Conservation (phyloP, 2,329 filamentous ascomycete genomes). For the Hymenoscyphus fructigenus region DNA sequence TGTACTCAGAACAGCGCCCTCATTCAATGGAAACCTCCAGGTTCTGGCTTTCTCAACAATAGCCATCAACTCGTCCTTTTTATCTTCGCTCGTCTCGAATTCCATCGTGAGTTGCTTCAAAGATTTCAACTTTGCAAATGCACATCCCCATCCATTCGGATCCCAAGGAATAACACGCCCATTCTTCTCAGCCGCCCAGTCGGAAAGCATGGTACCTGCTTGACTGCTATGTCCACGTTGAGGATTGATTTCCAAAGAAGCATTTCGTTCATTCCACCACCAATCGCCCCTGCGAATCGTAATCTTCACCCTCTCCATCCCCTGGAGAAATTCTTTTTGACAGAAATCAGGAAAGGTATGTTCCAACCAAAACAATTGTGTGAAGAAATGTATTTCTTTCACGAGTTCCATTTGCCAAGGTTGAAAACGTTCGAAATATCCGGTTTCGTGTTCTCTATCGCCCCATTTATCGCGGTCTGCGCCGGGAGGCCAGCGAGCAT, state of each 20-base stretch:
- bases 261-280: conserved; percentile 29
- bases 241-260: conserved; percentile 25
- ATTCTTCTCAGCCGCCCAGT: background rate
- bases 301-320: conserved; percentile 26
- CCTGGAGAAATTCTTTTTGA: conserved; percentile 13
- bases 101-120: conserved; percentile 28
- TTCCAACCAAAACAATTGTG: conserved; percentile 30
- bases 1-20: conserved; percentile 19
- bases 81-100: conserved; percentile 30
- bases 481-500: conserved; percentile 8
- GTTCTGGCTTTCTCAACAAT: conserved; percentile 27
- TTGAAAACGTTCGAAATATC: conserved; percentile 5
- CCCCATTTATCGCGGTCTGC: background rate
- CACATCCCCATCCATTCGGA: conserved; percentile 21
- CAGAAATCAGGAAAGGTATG: conserved; percentile 15
- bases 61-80: conserved; percentile 23
- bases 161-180: background rate
- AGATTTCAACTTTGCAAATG: conserved; percentile 18
- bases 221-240: conserved; percentile 10
- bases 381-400: conserved; percentile 21
- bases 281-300: conserved; percentile 30
- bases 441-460: background rate
- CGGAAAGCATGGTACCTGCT: background rate
- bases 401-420: conserved; percentile 9
- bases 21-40: conserved; percentile 26